Percentiles rank a stretch among this genome's conserved stretches.
Conservation (phyloP, 345 rosid species). For the Stellera chamaejasme region DNA sequence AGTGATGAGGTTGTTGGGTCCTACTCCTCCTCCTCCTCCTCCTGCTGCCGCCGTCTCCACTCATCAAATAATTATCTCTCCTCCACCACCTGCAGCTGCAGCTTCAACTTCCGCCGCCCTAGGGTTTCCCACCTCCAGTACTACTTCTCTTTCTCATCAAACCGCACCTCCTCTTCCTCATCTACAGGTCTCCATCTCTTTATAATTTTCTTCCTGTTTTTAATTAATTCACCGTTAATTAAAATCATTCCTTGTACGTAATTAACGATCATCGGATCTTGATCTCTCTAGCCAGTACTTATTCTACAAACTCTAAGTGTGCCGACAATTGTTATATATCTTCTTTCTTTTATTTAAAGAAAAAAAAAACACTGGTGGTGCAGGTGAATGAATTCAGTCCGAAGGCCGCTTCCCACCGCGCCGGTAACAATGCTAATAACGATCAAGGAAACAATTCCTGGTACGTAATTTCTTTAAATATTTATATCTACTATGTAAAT, state of each 20-base stretch:
- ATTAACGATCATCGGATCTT: too few relatives aligned
- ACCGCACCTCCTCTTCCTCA: background rate
- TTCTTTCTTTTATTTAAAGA: too few relatives aligned
- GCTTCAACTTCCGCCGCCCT: conserved; percentile 19
- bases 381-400: conserved; percentile 45
- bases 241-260: too few relatives aligned
- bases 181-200: conserved; percentile 25
- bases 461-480: conserved; percentile 6
- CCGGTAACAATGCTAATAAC: conserved; percentile 22
- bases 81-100: conserved; percentile 16
- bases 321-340: too few relatives aligned
- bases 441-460: conserved; percentile 40
- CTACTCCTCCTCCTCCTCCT: conserved; percentile 29
- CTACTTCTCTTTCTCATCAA: too few relatives aligned
- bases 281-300: too few relatives aligned
- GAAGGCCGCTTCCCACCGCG: conserved; percentile 24
- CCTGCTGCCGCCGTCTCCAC: conserved; percentile 6
- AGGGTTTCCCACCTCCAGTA: conserved; percentile 25
- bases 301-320: too few relatives aligned
- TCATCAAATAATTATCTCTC: conserved; percentile 31
- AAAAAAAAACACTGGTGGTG: too few relatives aligned
- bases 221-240: too few relatives aligned
- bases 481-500: too few relatives aligned
- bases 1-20: conserved; percentile 55
- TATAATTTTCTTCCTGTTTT: too few relatives aligned